A percentile compares a stretch with the other conserved stretches of the same genome.
Conservation (phyloP, 139 green algal genomes). For the Dunaliella sp. region DNA sequence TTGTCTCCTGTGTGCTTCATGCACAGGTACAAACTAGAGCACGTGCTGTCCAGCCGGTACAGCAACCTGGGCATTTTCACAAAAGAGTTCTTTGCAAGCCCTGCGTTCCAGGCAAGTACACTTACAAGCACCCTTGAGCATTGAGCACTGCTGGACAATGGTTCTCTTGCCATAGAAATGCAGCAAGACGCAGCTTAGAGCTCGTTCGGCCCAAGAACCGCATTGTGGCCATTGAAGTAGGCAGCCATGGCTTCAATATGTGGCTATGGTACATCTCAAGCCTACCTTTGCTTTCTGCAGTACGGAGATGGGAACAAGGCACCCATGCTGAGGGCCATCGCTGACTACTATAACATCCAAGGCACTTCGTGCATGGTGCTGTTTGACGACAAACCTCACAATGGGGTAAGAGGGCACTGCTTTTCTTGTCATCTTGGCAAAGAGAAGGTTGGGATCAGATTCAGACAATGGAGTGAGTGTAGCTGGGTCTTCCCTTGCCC, state of each 20-base stretch:
- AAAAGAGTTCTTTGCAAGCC: background rate
- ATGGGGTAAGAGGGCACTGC: background rate
- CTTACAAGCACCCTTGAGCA: too few species aligned
- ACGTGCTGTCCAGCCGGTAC: background rate
- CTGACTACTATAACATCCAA: background rate
- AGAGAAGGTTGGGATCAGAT: background rate
- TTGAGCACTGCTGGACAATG: too few species aligned
- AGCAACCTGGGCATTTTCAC: background rate
- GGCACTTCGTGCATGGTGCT: background rate
- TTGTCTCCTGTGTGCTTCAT: background rate
- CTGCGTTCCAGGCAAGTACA: background rate
- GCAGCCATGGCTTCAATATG: too few species aligned
- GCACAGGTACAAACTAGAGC: background rate
- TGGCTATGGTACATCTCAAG: too few species aligned
- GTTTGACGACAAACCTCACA: background rate
- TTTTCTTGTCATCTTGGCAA: too few species aligned
- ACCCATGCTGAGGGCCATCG: background rate
- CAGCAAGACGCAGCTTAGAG: background rate
- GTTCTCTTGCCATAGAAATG: too few species aligned
- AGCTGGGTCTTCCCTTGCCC: too few species aligned
- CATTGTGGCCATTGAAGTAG: background rate
- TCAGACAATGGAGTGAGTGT: background rate
- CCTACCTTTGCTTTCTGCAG: too few species aligned
- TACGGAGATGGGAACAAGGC: background rate
- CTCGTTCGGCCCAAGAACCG: too few species aligned